Conservation (phyloP, 1,284 basidiomycete species). For the Marasmius tenuissimus region DNA sequence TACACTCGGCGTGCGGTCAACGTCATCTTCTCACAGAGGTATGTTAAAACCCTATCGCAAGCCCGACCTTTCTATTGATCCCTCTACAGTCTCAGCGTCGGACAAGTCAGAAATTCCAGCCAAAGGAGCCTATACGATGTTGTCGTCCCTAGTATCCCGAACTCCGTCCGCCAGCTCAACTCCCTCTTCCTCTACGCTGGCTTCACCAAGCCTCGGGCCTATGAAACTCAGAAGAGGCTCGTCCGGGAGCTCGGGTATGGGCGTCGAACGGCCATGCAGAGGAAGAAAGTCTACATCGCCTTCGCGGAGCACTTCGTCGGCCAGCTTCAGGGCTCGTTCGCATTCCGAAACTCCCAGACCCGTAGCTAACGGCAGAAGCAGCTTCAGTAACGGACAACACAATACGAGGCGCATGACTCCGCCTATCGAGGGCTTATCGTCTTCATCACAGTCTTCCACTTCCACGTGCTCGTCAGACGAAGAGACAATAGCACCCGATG, state of each 20-base stretch:
- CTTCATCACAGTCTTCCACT: slow-evolving; percentile 6
- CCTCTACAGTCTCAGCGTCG: not conserved
- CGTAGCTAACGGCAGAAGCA: not conserved
- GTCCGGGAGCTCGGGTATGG: not conserved
- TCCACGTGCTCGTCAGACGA: not conserved
- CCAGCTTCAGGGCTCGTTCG: not conserved
- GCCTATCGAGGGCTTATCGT: slow-evolving; percentile 14
- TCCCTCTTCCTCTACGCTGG: slow-evolving; percentile 25
- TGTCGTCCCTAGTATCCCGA: slow-evolving; percentile 49
- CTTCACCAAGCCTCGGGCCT: not conserved
- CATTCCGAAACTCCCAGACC: not conserved
- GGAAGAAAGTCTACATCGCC: not conserved
- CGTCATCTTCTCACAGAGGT: slow-evolving; percentile 14
- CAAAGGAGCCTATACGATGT: slow-evolving; percentile 58
- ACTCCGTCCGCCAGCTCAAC: slow-evolving; percentile 28
- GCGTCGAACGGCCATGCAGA: not conserved
- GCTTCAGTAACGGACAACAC: not conserved
- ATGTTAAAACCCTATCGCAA: slow-evolving; percentile 17
- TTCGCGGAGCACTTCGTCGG: not conserved
- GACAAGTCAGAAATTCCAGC: slow-evolving; percentile 31
- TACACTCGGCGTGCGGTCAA: slow-evolving; percentile 60
- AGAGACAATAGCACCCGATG: not conserved
- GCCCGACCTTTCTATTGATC: not conserved
- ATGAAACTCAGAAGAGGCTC: not conserved
- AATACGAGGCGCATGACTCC: not conserved